A percentile compares a stretch with the other conserved stretches of the same genome.
These are phyloP conservation scores for Malus fusca DNA, from an alignment of 306 rosid species.

Conservation along the genomic window DNA sequence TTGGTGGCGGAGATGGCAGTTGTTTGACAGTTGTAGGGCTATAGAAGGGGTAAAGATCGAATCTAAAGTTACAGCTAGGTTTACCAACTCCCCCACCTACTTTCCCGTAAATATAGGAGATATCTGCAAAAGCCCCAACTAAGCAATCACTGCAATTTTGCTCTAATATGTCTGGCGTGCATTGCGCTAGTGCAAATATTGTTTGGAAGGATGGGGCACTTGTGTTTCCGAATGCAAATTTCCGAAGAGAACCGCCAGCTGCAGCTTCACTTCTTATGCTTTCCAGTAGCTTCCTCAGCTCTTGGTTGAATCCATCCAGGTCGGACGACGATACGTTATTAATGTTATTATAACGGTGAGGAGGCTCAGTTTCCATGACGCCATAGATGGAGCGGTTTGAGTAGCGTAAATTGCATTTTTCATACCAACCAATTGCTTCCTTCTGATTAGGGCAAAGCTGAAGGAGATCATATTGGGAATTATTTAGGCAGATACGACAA, in stretches of 20 bases:
- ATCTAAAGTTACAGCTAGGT: not conserved
- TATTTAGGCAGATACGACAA: not conserved
- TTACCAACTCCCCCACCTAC: not conserved
- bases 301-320: not conserved
- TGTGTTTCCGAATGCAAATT: not conserved
- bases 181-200: slow-evolving; percentile 16
- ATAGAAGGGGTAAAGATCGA: not conserved
- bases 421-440: not conserved
- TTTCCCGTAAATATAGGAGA: not conserved
- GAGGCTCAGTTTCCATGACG: not conserved
- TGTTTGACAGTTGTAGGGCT: not conserved
- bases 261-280: not conserved
- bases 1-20: not conserved
- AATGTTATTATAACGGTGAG: not conserved
- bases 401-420: not conserved
- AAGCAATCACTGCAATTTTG: slow-evolving; percentile 5
- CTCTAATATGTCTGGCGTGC: slow-evolving; percentile 23
- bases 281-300: not conserved
- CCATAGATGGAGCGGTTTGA: not conserved
- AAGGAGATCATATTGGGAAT: not conserved
- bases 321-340: not conserved
- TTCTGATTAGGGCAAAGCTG: not conserved
- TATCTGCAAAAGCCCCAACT: not conserved
- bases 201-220: not conserved
- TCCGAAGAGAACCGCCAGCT: not conserved